These are phyloP conservation scores for Jaltomata sinuosa DNA, from an alignment of 257 asterid species.

Conservation along the genomic window DNA sequence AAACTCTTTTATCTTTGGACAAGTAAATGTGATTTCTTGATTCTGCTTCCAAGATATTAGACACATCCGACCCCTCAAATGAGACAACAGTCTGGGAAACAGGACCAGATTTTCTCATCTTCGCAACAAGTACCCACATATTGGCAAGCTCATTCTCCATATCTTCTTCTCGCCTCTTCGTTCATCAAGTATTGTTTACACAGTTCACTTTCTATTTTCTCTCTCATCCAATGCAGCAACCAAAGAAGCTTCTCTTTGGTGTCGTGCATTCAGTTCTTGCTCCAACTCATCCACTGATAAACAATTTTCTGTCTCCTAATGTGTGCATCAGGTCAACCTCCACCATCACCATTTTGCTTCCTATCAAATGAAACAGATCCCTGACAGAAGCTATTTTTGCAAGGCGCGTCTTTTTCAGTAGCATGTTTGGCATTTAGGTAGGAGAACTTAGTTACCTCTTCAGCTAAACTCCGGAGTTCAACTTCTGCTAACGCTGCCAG, in stretches of 20 bases:
- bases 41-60: constrained; percentile 9
- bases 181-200: constrained; percentile 61
- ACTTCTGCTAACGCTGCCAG: constrained; percentile 82
- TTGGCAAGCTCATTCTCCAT: constrained; percentile 59
- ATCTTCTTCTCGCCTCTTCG: constrained; percentile 53
- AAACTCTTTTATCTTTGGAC: constrained; percentile 10
- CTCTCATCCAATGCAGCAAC: constrained; percentile 74
- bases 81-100: constrained; percentile 3
- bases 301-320: constrained; percentile 26
- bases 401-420: constrained; percentile 25
- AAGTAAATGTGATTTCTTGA: constrained; percentile 13
- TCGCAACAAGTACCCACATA: constrained; percentile 56
- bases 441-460: constrained; percentile 72
- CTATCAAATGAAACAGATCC: constrained; percentile 21
- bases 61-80: constrained; percentile 6
- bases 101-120: constrained; percentile 28
- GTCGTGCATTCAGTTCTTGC: constrained; percentile 49
- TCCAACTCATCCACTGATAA: constrained; percentile 55
- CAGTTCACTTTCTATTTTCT: constrained; percentile 63
- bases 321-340: constrained; percentile 21
- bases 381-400: constrained; percentile 38
- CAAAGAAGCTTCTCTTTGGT: constrained; percentile 70
- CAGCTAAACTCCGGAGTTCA: constrained; percentile 76
- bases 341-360: constrained; percentile 25
- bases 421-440: constrained; percentile 58